Base-by-base conservation (phyloP, 345 rosid genomes). In the Eucalyptus sp. region DNA sequence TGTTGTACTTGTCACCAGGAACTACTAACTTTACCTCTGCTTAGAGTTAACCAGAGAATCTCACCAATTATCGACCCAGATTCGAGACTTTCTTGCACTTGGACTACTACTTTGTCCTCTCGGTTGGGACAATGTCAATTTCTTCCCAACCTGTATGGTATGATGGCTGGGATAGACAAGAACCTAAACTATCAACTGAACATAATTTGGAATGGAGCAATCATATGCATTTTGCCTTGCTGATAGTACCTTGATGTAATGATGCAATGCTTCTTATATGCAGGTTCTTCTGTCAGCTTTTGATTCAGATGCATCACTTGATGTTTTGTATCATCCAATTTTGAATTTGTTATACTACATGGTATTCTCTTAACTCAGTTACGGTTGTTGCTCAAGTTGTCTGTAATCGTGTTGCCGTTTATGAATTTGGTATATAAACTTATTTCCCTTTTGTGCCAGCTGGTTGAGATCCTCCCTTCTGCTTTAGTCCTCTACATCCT, bases 401-500 rank as follows among this genome's bases (percentile, higher is more conserved):
- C 12, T 66, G 58, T 17, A 50, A 86, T 90, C 1, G 41, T 54
- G 48, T 76, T 76, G 29, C 48, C 3, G 2, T 87, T 15, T 58
- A 27, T 71, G 68, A 76, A 88, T 20, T 52, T 91, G 37, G 87
- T 22, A 48, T 20, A 87, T 51, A 15, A 51, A 50, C 41, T 89
- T 50, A 11, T 89, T 43, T 60, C 87, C 68, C 88, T 83, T 76
- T 87, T 89, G 91, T 56, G 31, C 66, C 97, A 98, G 99, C 92
- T 98, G 31, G 99, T 95, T 24, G 99, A 98, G 96, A 96, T 98
- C 89, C 95, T 97, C 80, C 99, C 99, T 88, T 97, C 99, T 4
- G 99, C 99, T 49, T 93, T 98, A 25, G 99, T 96, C 89, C 96
- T 98, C 83, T 97, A 91, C 91, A 97, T 98, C 90, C 92, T 98